These are phyloP conservation scores for Ustanciosporium gigantosporum DNA, from an alignment of 1,284 basidiomycete species.

Conservation along the genomic window DNA sequence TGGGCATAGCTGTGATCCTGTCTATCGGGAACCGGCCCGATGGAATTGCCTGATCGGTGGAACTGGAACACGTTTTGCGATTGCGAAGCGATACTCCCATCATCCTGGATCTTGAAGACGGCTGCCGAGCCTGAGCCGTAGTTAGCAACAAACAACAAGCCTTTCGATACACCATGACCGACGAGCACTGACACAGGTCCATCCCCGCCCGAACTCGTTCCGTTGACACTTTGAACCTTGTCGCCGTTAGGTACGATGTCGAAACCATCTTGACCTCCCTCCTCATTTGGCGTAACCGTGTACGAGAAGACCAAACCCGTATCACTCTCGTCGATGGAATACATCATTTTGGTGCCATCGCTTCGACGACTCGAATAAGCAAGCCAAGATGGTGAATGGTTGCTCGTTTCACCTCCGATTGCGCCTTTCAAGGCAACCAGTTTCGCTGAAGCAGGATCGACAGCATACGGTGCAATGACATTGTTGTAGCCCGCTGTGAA, in stretches of 20 bases:
- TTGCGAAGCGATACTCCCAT: conserved; percentile 1
- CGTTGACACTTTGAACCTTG: conserved; percentile 4
- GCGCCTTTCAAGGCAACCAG: conserved; percentile 2
- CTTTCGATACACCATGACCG: conserved; percentile 11
- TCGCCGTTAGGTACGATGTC: not conserved
- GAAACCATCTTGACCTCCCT: no score
- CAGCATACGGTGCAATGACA: conserved; percentile 19
- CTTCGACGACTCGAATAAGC: conserved; percentile 1
- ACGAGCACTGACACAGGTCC: conserved; percentile 21
- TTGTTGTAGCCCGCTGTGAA: conserved; percentile 27
- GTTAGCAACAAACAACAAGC: conserved; percentile 35
- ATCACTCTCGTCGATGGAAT: conserved; percentile 14
- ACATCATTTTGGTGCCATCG: conserved; percentile 2
- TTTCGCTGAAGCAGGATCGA: not conserved
- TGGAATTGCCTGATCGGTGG: conserved; percentile 1
- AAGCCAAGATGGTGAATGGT: conserved; percentile 20
- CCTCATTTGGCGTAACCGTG: not conserved
- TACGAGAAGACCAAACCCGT: conserved; percentile 26
- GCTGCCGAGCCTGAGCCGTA: conserved; percentile 26
- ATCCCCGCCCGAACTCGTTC: conserved; percentile 12
- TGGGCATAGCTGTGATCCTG: conserved; percentile 52
- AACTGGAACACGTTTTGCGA: conserved; percentile 22
- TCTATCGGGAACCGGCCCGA: conserved; percentile 39
- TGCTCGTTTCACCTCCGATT: conserved; percentile 9
- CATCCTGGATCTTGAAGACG: conserved; percentile 13